These are phyloP conservation scores for Strobilomyces echinocephalus DNA, from an alignment of 768 basidiomycete species.

Conservation along the genomic window DNA sequence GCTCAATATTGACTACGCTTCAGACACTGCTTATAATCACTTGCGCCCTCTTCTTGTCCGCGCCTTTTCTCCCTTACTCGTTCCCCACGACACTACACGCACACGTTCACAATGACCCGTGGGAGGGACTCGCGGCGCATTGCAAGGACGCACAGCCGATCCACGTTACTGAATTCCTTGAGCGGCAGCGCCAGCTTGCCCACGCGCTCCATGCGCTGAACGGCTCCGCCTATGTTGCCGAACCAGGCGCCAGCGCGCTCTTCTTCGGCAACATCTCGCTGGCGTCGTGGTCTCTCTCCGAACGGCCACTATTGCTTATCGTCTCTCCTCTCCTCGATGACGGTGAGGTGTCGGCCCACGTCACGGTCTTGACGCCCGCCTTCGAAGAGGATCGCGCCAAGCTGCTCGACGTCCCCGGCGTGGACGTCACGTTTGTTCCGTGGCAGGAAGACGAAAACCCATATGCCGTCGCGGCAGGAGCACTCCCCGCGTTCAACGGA, in stretches of 20 bases:
- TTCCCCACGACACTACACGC: not conserved
- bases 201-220: conserved; percentile 43
- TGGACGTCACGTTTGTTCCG: conserved; percentile 42
- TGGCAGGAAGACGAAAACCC: conserved; percentile 72
- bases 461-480: conserved; percentile 45
- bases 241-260: conserved; percentile 66
- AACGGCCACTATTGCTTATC: conserved; percentile 72
- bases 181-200: conserved; percentile 54
- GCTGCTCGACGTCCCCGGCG: conserved; percentile 48
- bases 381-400: conserved; percentile 75
- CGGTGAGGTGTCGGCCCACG: conserved; percentile 33
- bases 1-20: not conserved
- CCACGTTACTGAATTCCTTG: conserved; percentile 38
- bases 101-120: conserved; percentile 6
- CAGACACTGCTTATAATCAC: conserved; percentile 15
- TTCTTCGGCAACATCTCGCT: conserved; percentile 72
- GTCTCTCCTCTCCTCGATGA: conserved; percentile 40
- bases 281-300: conserved; percentile 64
- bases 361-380: conserved; percentile 67
- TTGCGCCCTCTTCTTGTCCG: conserved; percentile 1
- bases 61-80: not conserved
- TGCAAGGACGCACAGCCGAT: conserved; percentile 52
- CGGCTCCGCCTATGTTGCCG: conserved; percentile 69
- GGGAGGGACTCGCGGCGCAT: conserved; percentile 33
- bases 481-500: conserved; percentile 21